These are phyloP conservation scores for Cystobasidium ongulense DNA, from an alignment of 768 basidiomycete species.

Conservation along the genomic window DNA sequence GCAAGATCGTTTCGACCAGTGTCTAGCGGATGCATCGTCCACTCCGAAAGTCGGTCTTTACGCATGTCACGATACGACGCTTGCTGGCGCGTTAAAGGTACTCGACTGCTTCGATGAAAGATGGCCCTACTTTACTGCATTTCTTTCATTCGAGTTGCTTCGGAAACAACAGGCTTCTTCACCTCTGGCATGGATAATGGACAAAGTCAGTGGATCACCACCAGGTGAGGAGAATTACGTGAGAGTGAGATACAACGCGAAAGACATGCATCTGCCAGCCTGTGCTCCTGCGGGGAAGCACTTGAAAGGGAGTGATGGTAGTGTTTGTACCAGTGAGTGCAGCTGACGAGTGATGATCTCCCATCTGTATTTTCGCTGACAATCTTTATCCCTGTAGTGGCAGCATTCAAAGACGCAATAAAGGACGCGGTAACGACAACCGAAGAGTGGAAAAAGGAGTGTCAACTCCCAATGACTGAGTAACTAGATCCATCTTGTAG, in stretches of 20 bases:
- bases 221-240: neutral
- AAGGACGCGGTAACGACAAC: slow-evolving; percentile 4
- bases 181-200: neutral
- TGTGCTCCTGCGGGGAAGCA: slow-evolving; percentile 1
- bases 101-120: slow-evolving; percentile 34
- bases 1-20: slow-evolving; percentile 55
- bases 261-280: slow-evolving; percentile 5
- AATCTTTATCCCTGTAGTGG: neutral
- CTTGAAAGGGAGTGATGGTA: slow-evolving; percentile 4
- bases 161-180: neutral
- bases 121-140: slow-evolving; percentile 32
- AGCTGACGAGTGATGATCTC: neutral
- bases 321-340: slow-evolving; percentile 15
- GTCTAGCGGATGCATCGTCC: slow-evolving; percentile 47
- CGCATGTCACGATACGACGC: slow-evolving; percentile 43
- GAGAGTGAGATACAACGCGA: slow-evolving; percentile 23
- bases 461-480: neutral
- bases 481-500: neutral
- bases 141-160: slow-evolving; percentile 28
- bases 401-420: slow-evolving; percentile 17
- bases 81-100: slow-evolving; percentile 39
- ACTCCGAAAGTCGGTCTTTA: slow-evolving; percentile 58
- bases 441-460: slow-evolving; percentile 22
- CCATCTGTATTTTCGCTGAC: neutral
- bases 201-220: neutral